Base-by-base conservation (phyloP, 805 yeast genomes). In the Sugiyamaella lignohabitans region DNA sequence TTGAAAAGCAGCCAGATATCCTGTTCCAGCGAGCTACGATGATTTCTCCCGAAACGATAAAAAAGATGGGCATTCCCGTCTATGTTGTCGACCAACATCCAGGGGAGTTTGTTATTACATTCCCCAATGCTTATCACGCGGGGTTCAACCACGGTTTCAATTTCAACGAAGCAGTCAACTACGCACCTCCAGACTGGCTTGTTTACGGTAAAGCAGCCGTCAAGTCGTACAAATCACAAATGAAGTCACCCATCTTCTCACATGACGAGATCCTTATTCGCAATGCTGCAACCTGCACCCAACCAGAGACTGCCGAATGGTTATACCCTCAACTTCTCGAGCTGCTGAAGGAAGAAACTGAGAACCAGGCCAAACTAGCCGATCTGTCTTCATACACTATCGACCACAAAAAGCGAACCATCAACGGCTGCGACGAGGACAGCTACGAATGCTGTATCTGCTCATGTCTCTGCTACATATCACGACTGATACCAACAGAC, bases 71-170 rank as follows among this genome's bases (percentile, higher is more conserved):
- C 0, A 66, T 78, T 5, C 61, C 63, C 2, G 64, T 73, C 40
- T 71, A 63, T 47, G 76, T 73, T 22, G 86, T 84, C 1, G 76
- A 84, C 54, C 96, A 87, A 60, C 67, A 76, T 14, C 82, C 91
- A 0, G 86, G 86, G 46, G 95, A 88, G 59, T 84, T 82, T 58
- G 78, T 88, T 16, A 74, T 88, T 1, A 86, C 95, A 0, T 88
- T 82, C 59, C 96, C 96, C 1, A 82, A 82, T 62, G 93, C 91
- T 11, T 87, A 85, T 59, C 95, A 87, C 65, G 81, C 93, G 1
- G 95, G 95, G 0, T 86, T 87, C 64, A 87, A 87, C 59, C 78
- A 81, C 53, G 96, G 95, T 0, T 86, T 77, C 61, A 89, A 89
- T 61, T 59, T 62, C 45, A 66, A 66, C 45, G 71, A 67, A 48